These are phyloP conservation scores for Casuarina cunninghamiana DNA, from an alignment of 306 rosid genomes.

Conservation along the genomic window DNA sequence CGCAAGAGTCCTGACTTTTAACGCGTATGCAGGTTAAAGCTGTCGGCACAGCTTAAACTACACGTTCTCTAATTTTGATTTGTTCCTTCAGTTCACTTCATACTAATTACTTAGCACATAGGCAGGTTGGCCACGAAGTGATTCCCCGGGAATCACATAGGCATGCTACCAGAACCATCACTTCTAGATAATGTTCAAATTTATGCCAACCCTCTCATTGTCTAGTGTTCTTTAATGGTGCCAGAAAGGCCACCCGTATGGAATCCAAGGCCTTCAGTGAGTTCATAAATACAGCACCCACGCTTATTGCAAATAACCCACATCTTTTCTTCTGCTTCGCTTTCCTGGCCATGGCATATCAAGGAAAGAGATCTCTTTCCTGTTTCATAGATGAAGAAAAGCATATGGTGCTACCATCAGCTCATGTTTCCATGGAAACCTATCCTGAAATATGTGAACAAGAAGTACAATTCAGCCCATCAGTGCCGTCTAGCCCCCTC, in stretches of 20 bases:
- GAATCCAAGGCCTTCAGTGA: conserved; percentile 8
- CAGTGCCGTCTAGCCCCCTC: conserved; percentile 33
- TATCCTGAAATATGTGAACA: conserved; percentile 40
- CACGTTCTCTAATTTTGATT: no score
- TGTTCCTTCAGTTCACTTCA: no score
- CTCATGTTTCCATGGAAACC: conserved; percentile 29
- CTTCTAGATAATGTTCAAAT: no score
- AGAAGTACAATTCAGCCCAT: conserved; percentile 39
- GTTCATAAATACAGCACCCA: conserved; percentile 28
- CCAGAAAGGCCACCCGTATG: background rate
- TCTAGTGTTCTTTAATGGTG: background rate
- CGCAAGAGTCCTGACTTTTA: no score
- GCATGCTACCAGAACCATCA: no score
- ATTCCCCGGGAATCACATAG: no score
- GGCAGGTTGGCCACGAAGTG: no score
- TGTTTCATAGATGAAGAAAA: conserved; percentile 42
- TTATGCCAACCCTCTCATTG: no score
- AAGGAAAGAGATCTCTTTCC: conserved; percentile 31
- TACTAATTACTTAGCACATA: no score
- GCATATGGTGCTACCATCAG: conserved; percentile 3
- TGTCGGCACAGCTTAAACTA: no score
- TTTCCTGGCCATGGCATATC: conserved; percentile 40
- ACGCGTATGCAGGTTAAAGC: no score
- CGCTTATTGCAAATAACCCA: background rate
- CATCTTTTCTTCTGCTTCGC: background rate